Evolutionary conservation across 306 rosid species (phyloP).

Genomic region (Oxytropis ochrocephala): DNA sequence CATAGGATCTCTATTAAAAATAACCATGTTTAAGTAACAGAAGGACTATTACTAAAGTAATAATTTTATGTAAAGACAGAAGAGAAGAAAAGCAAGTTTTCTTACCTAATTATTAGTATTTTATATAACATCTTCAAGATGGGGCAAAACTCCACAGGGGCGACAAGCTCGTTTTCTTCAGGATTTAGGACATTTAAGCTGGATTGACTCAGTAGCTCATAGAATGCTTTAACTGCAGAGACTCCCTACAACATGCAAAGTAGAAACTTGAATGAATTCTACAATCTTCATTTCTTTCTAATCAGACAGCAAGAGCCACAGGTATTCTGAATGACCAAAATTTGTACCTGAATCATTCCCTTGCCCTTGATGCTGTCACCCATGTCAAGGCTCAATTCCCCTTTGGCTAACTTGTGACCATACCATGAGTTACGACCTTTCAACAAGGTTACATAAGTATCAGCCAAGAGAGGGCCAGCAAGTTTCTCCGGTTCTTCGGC

Average conservation of each 20-base stretch:
- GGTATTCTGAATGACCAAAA: conserved; percentile 1
- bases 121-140: conserved; percentile 70
- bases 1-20: not conserved
- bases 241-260: conserved; percentile 57
- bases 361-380: conserved; percentile 98
- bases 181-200: conserved; percentile 71
- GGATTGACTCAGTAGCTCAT: conserved; percentile 77
- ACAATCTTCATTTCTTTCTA: not conserved
- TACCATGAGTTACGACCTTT: conserved; percentile 86
- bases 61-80: not conserved
- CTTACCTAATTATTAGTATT: conserved; percentile 67
- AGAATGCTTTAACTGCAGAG: conserved; percentile 90
- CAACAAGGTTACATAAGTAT: conserved; percentile 84
- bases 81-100: not conserved
- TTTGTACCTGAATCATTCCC: conserved; percentile 93
- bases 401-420: conserved; percentile 84
- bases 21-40: not conserved
- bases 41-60: not conserved
- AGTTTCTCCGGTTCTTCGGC: conserved; percentile 92
- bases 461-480: conserved; percentile 95
- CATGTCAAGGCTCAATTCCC: conserved; percentile 87
- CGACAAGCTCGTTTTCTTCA: conserved; percentile 65
- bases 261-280: not conserved
- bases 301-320: not conserved
- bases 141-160: conserved; percentile 90